A percentile compares a stretch with the other conserved stretches of the same genome.
Evolutionary conservation across 2,329 filamentous ascomycete species (phyloP).

Genomic region (Trichothecium sympodiale): DNA sequence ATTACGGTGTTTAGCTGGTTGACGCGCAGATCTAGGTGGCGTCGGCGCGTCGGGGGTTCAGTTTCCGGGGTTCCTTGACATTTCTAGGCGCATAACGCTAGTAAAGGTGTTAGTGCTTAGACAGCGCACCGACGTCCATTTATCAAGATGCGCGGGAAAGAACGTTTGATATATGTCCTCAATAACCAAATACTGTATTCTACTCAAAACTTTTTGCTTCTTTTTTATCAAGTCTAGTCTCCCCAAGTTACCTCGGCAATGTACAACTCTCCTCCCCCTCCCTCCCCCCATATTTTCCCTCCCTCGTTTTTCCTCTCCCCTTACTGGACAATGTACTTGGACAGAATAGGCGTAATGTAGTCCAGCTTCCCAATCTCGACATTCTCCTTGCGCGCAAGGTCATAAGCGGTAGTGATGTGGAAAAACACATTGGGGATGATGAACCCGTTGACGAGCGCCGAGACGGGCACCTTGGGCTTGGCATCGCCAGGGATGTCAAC

Average conservation of each 20-base stretch:
- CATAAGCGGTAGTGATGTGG: conserved; percentile 48
- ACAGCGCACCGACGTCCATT: no score
- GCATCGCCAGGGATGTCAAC: conserved; percentile 18
- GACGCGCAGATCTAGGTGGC: no score
- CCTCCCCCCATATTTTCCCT: no score
- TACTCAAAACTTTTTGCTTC: not conserved
- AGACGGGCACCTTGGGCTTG: conserved; percentile 9
- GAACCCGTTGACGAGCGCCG: conserved; percentile 34
- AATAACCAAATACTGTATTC: not conserved
- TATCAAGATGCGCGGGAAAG: no score
- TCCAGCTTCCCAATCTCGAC: conserved; percentile 51
- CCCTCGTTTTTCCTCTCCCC: conserved; percentile 2
- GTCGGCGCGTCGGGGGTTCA: no score
- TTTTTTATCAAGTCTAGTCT: no score
- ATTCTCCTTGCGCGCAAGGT: conserved; percentile 48
- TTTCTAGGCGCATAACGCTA: no score
- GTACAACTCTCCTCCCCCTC: no score
- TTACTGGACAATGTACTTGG: not conserved
- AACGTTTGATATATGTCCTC: not conserved
- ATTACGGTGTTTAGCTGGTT: no score
- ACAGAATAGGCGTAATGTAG: conserved; percentile 29
- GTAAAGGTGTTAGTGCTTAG: no score
- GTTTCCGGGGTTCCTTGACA: no score
- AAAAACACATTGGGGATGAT: conserved; percentile 53
- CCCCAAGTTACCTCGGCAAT: no score